Percentiles rank a stretch among this genome's conserved stretches.
Evolutionary conservation across 257 asterid species (phyloP).

Genomic region (Orobanche coerulescens): DNA sequence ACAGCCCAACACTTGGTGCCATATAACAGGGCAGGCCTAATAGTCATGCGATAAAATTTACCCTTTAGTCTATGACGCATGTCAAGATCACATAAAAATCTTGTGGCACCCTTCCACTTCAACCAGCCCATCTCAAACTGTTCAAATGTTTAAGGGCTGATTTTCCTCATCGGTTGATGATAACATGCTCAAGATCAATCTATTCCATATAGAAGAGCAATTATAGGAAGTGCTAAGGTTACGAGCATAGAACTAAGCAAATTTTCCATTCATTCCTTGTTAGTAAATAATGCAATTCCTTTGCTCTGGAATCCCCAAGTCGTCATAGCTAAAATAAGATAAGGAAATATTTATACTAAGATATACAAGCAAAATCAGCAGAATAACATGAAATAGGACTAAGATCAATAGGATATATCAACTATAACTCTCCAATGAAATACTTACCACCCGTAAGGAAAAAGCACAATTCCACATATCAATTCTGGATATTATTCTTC

Average conservation of each 20-base stretch:
- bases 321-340: background rate
- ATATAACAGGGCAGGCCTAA: no score
- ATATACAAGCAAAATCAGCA: background rate
- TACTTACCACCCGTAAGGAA: background rate
- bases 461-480: background rate
- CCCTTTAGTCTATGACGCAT: no score
- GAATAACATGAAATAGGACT: background rate
- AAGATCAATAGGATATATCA: constrained; percentile 9
- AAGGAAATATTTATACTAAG: background rate
- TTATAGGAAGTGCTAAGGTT: background rate
- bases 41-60: no score
- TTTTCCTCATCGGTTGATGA: background rate
- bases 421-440: background rate
- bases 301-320: background rate
- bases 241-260: background rate
- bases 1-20: no score
- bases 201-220: background rate
- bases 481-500: background rate
- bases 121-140: no score
- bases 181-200: background rate
- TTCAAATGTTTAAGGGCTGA: no score
- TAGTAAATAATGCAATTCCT: background rate
- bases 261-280: background rate
- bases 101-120: no score
- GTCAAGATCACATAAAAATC: no score